Conservation (phyloP, 257 asterid species). For the Solanum medicagineum region DNA sequence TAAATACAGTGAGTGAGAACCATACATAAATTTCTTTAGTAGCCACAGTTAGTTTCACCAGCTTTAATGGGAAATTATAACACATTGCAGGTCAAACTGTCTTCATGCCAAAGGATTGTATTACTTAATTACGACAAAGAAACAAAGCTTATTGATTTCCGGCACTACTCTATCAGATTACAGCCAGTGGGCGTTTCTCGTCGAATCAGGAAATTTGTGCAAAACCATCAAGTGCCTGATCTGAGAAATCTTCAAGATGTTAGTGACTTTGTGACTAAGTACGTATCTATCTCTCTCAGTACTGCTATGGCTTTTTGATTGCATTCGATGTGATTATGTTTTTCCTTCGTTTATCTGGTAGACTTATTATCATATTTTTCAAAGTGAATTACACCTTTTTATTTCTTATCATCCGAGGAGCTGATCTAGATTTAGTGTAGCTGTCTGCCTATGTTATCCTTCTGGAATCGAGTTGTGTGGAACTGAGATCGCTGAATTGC, state of each 20-base stretch:
- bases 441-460: neutral
- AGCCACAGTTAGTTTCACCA: neutral
- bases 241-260: conserved; percentile 78
- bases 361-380: neutral
- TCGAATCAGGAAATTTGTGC: conserved; percentile 79
- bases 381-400: neutral
- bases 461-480: neutral
- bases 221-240: conserved; percentile 81
- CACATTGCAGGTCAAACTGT: conserved; percentile 64
- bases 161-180: conserved; percentile 85
- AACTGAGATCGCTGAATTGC: neutral
- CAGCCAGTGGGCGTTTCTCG: conserved; percentile 94
- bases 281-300: conserved; percentile 12
- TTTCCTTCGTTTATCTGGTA: neutral
- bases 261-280: conserved; percentile 86
- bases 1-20: conserved; percentile 60
- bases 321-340: neutral
- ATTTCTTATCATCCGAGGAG: neutral
- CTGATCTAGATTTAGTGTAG: neutral
- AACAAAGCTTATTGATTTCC: conserved; percentile 72
- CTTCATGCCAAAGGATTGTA: conserved; percentile 94
- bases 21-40: neutral
- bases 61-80: neutral
- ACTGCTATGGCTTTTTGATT: neutral
- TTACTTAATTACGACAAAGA: conserved; percentile 83